Base-by-base conservation (phyloP, 176 grass and related monocot genomes). In the Oryza rufipogon region DNA sequence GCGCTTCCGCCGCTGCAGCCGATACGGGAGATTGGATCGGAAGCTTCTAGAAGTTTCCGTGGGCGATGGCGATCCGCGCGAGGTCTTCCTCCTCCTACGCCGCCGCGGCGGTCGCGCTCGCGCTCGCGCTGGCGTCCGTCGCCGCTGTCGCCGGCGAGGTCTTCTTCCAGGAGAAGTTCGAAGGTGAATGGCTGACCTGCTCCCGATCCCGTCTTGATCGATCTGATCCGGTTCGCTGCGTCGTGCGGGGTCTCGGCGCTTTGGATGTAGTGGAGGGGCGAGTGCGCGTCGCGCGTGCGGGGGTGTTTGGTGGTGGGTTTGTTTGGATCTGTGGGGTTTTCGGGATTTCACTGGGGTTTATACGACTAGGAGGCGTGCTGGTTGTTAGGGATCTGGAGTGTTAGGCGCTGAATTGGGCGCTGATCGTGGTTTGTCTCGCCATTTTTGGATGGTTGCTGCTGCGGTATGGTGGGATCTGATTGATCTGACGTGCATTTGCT, bases 101-200 rank as follows among this genome's bases (percentile, higher is more conserved):
- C 68, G 11, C 81, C 11, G 88, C 45, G 38, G 81, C 67, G 25
- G 4, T 41, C 39, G 45, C 78, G 20, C 69, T 97, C 54, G 88
- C 85, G 42, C 89, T 97, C 71, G 89, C 90, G 17, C 89, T 97
- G 61, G 89, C 95, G 22, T 88, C 86, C 17, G 72, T 80, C 56
- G 77, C 91, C n/a, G 64, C 86, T 2, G 89, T 54, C 65, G 28
- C 81, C 13, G 90, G 46, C 22, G 90, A 97, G 60, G 89, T 98
- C 91, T 98, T 86, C 87, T 98, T 98, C 76, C 87, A 95, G 85
- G 96, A 98, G 89, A 94, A 91, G 80, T 98, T 98, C 87, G 89
- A 85, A 82, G 95, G 96, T 98, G 92, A 89, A 8, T 39, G 49
- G 23, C 54, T 73, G 16, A 46, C 34, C 20, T 17, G 74, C 44